Base-by-base conservation (phyloP, 2,329 filamentous ascomycete species). In the Hyphodiscus sp. region DNA sequence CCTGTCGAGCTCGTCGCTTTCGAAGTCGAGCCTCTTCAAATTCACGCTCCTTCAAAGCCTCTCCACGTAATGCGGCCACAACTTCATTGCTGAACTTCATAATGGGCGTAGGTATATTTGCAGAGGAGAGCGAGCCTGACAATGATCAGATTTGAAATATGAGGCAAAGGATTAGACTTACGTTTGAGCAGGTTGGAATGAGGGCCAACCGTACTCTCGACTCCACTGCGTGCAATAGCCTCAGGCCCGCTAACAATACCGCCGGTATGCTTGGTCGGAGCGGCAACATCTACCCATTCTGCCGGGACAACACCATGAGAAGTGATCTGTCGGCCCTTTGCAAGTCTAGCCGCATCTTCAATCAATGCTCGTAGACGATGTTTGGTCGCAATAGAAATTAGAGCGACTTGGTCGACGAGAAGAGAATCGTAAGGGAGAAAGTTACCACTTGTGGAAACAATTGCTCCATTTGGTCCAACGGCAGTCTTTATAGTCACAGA, bases 321-420 rank as follows among this genome's bases (percentile, higher is more conserved):
- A 19, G 86, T 88, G 56, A 79, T 83, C 66, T 89, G 86, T 51
- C 92, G 82, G 55, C 82, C 87, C 55, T 78, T 77, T 2, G 89
- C 81, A 45, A 95, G 72, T 10, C 78, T 78, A 51, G 84, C 81
- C 11, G 89, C 84, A 63, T 96, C 91, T 65, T 91, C 87, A 2
- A 96, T 67, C 29, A 96, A 71, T 13, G 83, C 81, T 50, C 88
- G 79, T 41, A 96, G 63, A 26, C 90, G 81, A 62, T 95, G 87
- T 66, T 92, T 89, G 10, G 89, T 85, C 18, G 89, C 88, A 53
- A 96, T 79, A 6, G 90, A 94, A 54, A 96, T 69, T 16, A 96
- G 76, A 23, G 89, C 87, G 45, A 96, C 73, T 61, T 96, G 87
- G 57, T 96, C 91, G 15, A 87, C 86, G 33, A 96, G 74, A 51